A percentile compares a stretch with the other conserved stretches of the same genome.
These are phyloP conservation scores for Proliferodiscus dingleyae DNA, from an alignment of 2,329 filamentous ascomycete species.

Conservation along the genomic window DNA sequence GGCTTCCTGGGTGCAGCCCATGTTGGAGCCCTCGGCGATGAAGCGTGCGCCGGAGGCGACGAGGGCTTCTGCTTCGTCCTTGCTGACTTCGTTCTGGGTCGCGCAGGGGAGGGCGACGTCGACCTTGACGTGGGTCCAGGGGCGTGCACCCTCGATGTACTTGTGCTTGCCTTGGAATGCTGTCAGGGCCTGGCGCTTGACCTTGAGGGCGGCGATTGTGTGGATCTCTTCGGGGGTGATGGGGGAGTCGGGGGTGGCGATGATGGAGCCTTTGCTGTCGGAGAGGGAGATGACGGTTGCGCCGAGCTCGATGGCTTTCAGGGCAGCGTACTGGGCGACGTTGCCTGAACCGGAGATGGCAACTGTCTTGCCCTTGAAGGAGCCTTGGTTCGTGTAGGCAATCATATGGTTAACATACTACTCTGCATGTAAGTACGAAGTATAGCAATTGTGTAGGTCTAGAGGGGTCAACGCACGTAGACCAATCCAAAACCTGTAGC, in stretches of 20 bases:
- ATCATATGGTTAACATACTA: constrained; percentile 94
- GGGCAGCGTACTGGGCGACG: constrained; percentile 93
- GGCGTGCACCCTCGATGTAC: constrained; percentile 82
- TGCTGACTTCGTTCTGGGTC: constrained; percentile 95
- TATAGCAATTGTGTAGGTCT: background rate
- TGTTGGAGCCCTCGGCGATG: constrained; percentile 96
- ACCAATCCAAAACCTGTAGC: constrained; percentile 94
- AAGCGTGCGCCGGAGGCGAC: constrained; percentile 73
- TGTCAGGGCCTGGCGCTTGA: constrained; percentile 76
- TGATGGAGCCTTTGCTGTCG: constrained; percentile 80
- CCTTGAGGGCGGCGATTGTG: constrained; percentile 79
- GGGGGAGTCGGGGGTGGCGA: constrained; percentile 64
- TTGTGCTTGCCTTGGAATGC: constrained; percentile 70
- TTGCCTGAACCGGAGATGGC: constrained; percentile 96
- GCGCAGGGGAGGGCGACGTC: constrained; percentile 90
- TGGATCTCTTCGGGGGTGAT: constrained; percentile 78
- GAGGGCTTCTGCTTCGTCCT: constrained; percentile 81
- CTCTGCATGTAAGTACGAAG: constrained; percentile 5
- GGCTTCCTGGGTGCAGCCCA: constrained; percentile 95
- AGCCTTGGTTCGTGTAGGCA: constrained; percentile 78
- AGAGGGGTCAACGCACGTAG: constrained; percentile 53
- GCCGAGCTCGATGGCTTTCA: constrained; percentile 95
- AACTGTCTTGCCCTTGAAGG: constrained; percentile 85
- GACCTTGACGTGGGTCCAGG: constrained; percentile 87
- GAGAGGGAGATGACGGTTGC: constrained; percentile 89